Percentiles rank a stretch among this genome's conserved stretches.
These are phyloP conservation scores for Hypomontagnella monticulosa DNA, from an alignment of 495 filamentous ascomycete species.

Conservation along the genomic window DNA sequence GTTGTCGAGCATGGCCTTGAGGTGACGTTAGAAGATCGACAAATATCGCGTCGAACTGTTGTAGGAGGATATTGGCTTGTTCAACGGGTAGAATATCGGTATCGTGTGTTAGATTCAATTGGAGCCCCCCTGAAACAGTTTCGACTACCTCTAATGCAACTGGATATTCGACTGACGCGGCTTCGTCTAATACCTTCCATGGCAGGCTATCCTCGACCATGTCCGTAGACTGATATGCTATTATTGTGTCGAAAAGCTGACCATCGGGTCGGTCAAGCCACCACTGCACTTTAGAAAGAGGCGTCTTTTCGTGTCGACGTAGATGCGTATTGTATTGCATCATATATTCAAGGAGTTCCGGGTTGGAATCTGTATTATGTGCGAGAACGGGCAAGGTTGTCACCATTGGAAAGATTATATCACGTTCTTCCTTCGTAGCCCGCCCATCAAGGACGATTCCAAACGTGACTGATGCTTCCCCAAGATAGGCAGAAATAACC, in stretches of 20 bases:
- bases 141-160: conserved; percentile 79
- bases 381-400: conserved; percentile 74
- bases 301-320: conserved; percentile 73
- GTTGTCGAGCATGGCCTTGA: conserved; percentile 36
- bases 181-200: conserved; percentile 48
- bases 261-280: conserved; percentile 67
- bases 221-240: conserved; percentile 70
- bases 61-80: conserved; percentile 68
- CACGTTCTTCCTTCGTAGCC: conserved; percentile 60
- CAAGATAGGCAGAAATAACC: conserved; percentile 75
- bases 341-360: conserved; percentile 63
- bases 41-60: conserved; percentile 69
- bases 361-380: conserved; percentile 59
- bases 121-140: conserved; percentile 51
- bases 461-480: conserved; percentile 73
- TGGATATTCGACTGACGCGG: conserved; percentile 64
- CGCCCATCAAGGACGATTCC: conserved; percentile 80
- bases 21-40: conserved; percentile 54
- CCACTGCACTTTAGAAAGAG: conserved; percentile 72
- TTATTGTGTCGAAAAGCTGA: conserved; percentile 78
- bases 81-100: conserved; percentile 66
- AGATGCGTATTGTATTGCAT: conserved; percentile 68
- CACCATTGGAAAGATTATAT: conserved; percentile 75
- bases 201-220: conserved; percentile 1
- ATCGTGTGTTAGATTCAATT: conserved; percentile 69